These are phyloP conservation scores for Aegilops umbellulata DNA, from an alignment of 176 grass and related monocot genomes.

Conservation along the genomic window DNA sequence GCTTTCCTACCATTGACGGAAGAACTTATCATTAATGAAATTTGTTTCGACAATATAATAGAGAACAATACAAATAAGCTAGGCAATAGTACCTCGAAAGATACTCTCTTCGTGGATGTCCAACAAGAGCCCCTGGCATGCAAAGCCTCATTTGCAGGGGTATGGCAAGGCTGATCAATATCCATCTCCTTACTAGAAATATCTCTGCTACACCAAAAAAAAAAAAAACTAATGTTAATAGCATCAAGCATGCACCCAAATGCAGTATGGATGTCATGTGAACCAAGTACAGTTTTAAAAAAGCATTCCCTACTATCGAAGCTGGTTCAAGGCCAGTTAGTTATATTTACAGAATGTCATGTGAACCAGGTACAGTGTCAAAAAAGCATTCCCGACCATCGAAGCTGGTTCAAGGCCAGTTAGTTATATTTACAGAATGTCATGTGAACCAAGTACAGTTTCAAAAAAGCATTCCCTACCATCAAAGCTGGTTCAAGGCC, in stretches of 20 bases:
- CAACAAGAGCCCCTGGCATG: constrained; percentile 17
- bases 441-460: constrained; percentile 16
- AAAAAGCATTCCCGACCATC: not conserved
- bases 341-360: not conserved
- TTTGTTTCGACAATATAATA: not conserved
- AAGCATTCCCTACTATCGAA: not conserved
- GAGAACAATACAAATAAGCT: not conserved
- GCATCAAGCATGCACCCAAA: constrained; percentile 14
- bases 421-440: not conserved
- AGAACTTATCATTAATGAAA: constrained; percentile 23
- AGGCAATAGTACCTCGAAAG: constrained; percentile 41
- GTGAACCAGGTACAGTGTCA: constrained; percentile 15
- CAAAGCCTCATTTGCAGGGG: constrained; percentile 29
- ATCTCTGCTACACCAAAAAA: constrained; percentile 11
- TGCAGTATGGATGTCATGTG: not conserved
- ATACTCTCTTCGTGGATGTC: constrained; percentile 16
- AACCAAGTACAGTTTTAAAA: constrained; percentile 16
- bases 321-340: not conserved
- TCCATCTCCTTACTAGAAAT: not conserved
- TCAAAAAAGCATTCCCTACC: not conserved
- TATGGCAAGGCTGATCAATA: constrained; percentile 22
- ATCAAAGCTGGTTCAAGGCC: not conserved
- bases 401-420: not conserved
- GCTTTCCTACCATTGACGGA: constrained; percentile 32
- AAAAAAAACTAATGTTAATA: not conserved